Evolutionary conservation across 2,329 filamentous ascomycete genomes (phyloP).

Genomic region (Paracoccidioides lutzii): DNA sequence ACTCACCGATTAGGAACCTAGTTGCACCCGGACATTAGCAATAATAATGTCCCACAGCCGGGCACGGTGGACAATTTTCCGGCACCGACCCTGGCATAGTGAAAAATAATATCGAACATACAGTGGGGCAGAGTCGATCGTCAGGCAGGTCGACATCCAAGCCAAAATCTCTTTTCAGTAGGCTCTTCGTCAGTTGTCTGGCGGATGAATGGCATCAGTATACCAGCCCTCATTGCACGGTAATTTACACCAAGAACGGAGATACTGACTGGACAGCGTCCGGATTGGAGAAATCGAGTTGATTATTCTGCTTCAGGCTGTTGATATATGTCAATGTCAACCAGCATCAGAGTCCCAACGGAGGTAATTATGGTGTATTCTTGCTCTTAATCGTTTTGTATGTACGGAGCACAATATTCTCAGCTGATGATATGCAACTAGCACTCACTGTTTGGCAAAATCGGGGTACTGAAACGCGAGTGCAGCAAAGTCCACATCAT

Average conservation of each 20-base stretch:
- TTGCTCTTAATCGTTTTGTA: neutral
- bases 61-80: neutral
- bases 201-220: neutral
- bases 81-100: neutral
- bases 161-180: conserved; percentile 64
- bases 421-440: conserved; percentile 8
- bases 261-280: conserved; percentile 60
- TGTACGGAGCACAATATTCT: neutral
- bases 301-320: conserved; percentile 42
- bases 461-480: conserved; percentile 47
- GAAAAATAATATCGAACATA: conserved; percentile 27
- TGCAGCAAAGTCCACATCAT: conserved; percentile 48
- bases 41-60: neutral
- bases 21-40: neutral
- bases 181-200: conserved; percentile 59
- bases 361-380: neutral
- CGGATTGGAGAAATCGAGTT: conserved; percentile 71
- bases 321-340: neutral
- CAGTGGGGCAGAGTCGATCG: conserved; percentile 75
- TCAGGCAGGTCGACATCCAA: conserved; percentile 57
- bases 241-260: neutral
- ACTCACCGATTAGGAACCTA: conserved; percentile 36
- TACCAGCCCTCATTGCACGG: neutral
- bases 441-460: conserved; percentile 45
- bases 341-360: no score